Conservation (phyloP, 1,284 basidiomycete species). For the Pascua sp. region DNA sequence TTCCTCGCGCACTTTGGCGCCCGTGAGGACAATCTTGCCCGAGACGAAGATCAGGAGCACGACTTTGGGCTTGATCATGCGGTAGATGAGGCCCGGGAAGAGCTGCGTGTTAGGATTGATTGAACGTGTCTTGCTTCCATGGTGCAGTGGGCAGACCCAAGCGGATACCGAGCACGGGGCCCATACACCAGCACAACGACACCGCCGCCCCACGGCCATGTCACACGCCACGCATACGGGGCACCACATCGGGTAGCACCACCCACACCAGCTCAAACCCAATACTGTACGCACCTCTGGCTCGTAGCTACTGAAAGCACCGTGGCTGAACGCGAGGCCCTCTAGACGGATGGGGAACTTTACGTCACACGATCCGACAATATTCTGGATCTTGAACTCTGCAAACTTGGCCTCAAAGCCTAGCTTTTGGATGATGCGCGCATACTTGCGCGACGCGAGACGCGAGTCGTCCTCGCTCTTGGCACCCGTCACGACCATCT, state of each 20-base stretch:
- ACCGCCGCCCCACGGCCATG: no score
- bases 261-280: no score
- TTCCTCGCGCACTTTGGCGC: slow-evolving; percentile 99
- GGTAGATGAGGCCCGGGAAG: slow-evolving; percentile 98
- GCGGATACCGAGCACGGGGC: no score
- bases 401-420: slow-evolving; percentile 99
- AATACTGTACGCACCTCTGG: slow-evolving; percentile 72
- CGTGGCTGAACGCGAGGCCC: slow-evolving; percentile 96
- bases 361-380: slow-evolving; percentile 96
- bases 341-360: slow-evolving; percentile 99
- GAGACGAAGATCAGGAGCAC: slow-evolving; percentile 98
- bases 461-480: slow-evolving; percentile 98
- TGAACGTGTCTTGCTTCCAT: no score
- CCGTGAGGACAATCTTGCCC: slow-evolving; percentile 97
- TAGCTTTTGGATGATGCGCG: slow-evolving; percentile 98
- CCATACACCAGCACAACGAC: slow-evolving; percentile 23
- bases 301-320: slow-evolving; percentile 96
- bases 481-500: slow-evolving; percentile 99
- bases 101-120: slow-evolving; percentile 57
- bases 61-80: slow-evolving; percentile 99
- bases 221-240: no score
- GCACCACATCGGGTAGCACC: no score
- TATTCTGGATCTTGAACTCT: slow-evolving; percentile 99
- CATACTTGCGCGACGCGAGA: slow-evolving; percentile 96
- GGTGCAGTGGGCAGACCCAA: no score